Evolutionary conservation across 2,329 filamentous ascomycete genomes (phyloP), one percentile per base, ranked within the genome.

Genomic region (Orbilia brochopaga): DNA sequence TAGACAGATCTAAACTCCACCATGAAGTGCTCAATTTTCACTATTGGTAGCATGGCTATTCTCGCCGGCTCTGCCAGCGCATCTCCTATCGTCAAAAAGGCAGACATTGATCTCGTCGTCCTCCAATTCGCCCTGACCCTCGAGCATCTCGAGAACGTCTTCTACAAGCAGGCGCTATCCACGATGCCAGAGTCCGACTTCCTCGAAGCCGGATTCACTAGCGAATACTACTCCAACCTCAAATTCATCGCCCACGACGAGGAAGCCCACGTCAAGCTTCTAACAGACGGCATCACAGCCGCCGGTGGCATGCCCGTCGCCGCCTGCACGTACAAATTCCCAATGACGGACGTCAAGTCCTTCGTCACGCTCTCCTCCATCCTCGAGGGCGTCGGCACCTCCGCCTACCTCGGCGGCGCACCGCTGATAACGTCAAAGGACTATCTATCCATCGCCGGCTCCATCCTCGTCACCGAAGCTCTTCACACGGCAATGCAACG

Each of bases 401-500:
- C 82, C 30, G 85, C 85, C 19, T 87, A 87, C 79, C 83, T 89
- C 51, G 85, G 86, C 51, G 87, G 86, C 17, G 87, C 87, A 4
- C 83, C 83, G 23, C 80, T 81, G 69, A 87, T 86, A 73, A 81
- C 83, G 70, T 82, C 83, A 77, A 83, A 85, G 73, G 80, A 80
- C 21, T 87, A 87, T 79, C 80, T 89, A 51, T 84, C 84, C 0
- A 83, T 83, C 2, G 87, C 87, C 0, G 87, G 84, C 24, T 84
- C 83, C 63, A 86, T 90, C 76, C 80, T 90, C 35, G 85, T 85
- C 30, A 83, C 88, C 63, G 87, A 89, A 76, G 83, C 87, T 32
- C 83, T 87, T 8, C 87, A 90, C 80, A 84, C 83, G 1, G 81
- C 87, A 2, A 88, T 87, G 80, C 80, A 88, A 74, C 85, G 87